These are phyloP conservation scores for Mycotypha africana DNA, from an alignment of 371 early-diverging fungal genomes.

Conservation along the genomic window DNA sequence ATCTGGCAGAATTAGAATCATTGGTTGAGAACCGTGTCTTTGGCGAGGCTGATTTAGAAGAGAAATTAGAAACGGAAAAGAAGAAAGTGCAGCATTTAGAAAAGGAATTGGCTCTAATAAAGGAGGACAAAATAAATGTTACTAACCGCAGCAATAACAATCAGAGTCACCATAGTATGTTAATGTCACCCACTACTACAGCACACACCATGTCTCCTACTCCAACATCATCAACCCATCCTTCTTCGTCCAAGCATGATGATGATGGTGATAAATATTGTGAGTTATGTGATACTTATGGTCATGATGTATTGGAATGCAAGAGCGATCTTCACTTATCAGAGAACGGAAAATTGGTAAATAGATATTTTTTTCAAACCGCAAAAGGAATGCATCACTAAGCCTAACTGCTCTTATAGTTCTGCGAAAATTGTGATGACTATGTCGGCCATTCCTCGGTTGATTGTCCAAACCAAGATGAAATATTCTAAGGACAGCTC, in stretches of 20 bases:
- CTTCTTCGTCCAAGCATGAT: too few relatives aligned
- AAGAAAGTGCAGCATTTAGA: neutral
- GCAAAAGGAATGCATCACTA: too few relatives aligned
- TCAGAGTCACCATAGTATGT: too few relatives aligned
- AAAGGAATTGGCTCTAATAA: too few relatives aligned
- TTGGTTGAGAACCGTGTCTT: conserved; percentile 72
- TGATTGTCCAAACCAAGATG: conserved; percentile 1
- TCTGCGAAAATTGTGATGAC: conserved; percentile 1
- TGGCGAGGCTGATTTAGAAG: conserved; percentile 63
- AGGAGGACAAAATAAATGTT: too few relatives aligned
- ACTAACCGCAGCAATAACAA: too few relatives aligned
- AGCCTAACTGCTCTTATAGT: neutral
- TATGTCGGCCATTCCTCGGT: neutral
- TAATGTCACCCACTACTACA: too few relatives aligned
- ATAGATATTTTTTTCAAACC: neutral
- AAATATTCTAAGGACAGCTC: conserved; percentile 4
- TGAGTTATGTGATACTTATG: conserved; percentile 52
- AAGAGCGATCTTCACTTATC: conserved; percentile 11
- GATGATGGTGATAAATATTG: conserved; percentile 21
- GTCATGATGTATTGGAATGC: conserved; percentile 50
- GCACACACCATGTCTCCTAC: neutral
- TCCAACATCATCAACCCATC: neutral
- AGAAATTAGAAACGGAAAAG: conserved; percentile 43
- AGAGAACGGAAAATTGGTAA: neutral
- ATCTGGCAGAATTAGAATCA: conserved; percentile 62